phyloP scores from a whole-genome alignment of 371 early-diverging fungal genomes.

The Chytridium lagenaria region DNA sequence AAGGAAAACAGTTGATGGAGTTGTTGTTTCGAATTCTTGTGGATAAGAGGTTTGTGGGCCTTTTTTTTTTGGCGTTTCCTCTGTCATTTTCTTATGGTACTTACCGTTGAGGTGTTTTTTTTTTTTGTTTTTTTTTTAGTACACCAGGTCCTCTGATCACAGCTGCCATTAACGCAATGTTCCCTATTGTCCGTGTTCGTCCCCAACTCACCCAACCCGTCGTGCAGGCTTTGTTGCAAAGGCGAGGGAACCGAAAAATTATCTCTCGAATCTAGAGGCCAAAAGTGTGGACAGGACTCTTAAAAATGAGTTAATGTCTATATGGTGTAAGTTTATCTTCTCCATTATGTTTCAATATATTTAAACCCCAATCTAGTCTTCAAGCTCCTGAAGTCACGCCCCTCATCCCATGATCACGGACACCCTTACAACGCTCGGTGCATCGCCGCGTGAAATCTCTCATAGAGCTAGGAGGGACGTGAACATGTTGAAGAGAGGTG shows the following conservation, averaged over 20 bases:
- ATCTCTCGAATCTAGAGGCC: constrained; percentile 27
- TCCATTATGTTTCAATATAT: constrained; percentile 2
- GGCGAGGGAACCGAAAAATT: constrained; percentile 16
- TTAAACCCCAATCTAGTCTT: constrained; percentile 1
- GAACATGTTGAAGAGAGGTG: constrained; percentile 27
- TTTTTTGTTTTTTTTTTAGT: neutral
- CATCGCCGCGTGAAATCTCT: constrained; percentile 39
- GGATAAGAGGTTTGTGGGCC: constrained; percentile 20
- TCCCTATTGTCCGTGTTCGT: constrained; percentile 34
- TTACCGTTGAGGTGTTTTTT: no score
- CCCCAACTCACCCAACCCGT: constrained; percentile 28
- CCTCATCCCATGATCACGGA: constrained; percentile 33
- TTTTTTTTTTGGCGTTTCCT: neutral
- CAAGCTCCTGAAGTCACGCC: constrained; percentile 30
- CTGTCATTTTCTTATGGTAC: no score
- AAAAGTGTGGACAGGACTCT: constrained; percentile 45
- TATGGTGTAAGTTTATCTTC: constrained; percentile 32
- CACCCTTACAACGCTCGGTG: constrained; percentile 35
- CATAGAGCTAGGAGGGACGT: constrained; percentile 7
- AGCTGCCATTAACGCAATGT: constrained; percentile 42
- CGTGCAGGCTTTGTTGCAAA: constrained; percentile 31
- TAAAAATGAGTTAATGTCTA: constrained; percentile 37
- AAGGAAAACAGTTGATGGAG: constrained; percentile 19
- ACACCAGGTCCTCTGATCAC: constrained; percentile 36
- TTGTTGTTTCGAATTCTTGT: constrained; percentile 23